A percentile compares a stretch with the other conserved stretches of the same genome.
Conservation (phyloP, 2,329 filamentous ascomycete species). For the Mariannaea elegans region DNA sequence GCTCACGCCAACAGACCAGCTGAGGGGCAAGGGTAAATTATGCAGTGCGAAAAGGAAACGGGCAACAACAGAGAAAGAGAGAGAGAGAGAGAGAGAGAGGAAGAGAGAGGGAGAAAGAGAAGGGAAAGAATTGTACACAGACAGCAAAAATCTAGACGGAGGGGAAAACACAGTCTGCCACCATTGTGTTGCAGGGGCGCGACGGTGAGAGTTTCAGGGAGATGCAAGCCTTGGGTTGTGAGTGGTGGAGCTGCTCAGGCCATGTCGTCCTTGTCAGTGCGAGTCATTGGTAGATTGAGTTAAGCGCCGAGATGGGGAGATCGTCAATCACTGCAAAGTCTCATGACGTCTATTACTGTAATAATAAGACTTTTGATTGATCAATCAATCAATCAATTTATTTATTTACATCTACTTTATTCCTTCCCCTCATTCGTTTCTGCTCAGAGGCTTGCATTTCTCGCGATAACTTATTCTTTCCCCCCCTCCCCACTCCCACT, state of each 20-base stretch:
- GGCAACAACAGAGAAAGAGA: slow-evolving; percentile 19
- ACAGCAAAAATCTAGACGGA: too few relatives aligned
- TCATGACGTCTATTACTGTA: too few relatives aligned
- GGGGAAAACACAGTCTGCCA: too few relatives aligned
- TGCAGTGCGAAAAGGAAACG: slow-evolving; percentile 26
- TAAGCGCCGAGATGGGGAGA: neutral
- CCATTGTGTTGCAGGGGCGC: slow-evolving; percentile 35
- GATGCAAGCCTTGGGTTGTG: slow-evolving; percentile 23
- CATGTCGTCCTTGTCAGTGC: too few relatives aligned
- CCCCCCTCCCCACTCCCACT: too few relatives aligned
- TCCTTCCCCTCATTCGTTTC: too few relatives aligned
- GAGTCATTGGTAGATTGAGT: too few relatives aligned
- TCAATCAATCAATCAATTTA: too few relatives aligned
- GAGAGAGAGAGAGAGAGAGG: neutral
- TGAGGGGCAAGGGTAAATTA: neutral
- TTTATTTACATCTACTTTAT: too few relatives aligned
- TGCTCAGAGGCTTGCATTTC: too few relatives aligned
- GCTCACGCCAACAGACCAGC: slow-evolving; percentile 15
- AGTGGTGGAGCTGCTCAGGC: slow-evolving; percentile 34
- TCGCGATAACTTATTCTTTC: too few relatives aligned
- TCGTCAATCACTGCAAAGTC: neutral
- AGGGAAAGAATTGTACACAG: neutral
- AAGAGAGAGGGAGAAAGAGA: slow-evolving; percentile 3
- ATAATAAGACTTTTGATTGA: too few relatives aligned
- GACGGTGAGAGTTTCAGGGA: slow-evolving; percentile 41